These are phyloP conservation scores for Leonotis leonurus DNA, from an alignment of 257 asterid genomes.

Conservation along the genomic window DNA sequence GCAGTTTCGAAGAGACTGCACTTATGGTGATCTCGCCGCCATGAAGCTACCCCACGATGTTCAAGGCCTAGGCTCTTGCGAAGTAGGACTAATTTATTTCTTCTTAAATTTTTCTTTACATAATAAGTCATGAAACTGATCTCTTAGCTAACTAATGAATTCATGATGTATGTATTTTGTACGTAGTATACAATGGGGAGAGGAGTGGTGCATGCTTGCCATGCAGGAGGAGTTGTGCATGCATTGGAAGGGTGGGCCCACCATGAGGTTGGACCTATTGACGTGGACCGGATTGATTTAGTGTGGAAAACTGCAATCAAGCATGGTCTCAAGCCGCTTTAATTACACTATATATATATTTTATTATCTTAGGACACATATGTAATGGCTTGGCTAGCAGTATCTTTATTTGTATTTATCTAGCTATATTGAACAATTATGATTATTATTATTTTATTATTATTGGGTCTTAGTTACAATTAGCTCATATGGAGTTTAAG, in stretches of 20 bases:
- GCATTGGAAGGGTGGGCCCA: constrained; percentile 80
- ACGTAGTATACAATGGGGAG: constrained; percentile 82
- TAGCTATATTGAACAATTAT: too few relatives aligned
- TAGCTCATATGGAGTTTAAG: too few relatives aligned
- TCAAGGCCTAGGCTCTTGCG: constrained; percentile 77
- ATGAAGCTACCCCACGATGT: constrained; percentile 82
- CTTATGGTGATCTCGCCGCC: constrained; percentile 87
- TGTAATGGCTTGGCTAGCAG: too few relatives aligned
- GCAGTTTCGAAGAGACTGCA: constrained; percentile 75
- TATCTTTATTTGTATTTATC: background rate
- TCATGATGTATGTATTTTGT: too few relatives aligned
- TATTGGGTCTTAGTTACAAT: too few relatives aligned
- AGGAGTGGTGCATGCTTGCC: constrained; percentile 97
- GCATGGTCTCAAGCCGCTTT: constrained; percentile 70
- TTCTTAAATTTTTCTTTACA: too few relatives aligned
- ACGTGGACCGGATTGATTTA: constrained; percentile 62
- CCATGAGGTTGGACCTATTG: constrained; percentile 90
- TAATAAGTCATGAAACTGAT: too few relatives aligned
- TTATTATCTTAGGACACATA: too few relatives aligned
- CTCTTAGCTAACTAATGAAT: too few relatives aligned
- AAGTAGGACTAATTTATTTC: constrained; percentile 8
- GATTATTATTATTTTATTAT: too few relatives aligned
- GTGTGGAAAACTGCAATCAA: constrained; percentile 86
- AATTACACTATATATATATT: too few relatives aligned
- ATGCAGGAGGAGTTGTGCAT: constrained; percentile 86